phyloP scores from a whole-genome alignment of 2,329 filamentous ascomycete genomes.

The Pseudogymnoascus sp. region DNA sequence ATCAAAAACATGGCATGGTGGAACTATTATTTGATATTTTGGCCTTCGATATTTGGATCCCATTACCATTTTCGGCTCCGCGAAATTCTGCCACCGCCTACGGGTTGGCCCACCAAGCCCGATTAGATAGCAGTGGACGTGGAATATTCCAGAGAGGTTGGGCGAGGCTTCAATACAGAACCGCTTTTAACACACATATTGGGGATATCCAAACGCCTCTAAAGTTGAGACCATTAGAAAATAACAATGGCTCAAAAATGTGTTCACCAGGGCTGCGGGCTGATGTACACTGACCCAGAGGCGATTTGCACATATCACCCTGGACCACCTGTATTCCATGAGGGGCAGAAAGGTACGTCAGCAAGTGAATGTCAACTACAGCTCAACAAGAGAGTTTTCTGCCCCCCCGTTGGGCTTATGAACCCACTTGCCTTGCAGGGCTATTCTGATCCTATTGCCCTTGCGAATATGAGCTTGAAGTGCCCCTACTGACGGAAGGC shows the following conservation, averaged over 20 bases:
- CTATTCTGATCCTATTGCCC: slow-evolving; percentile 13
- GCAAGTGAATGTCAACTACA: slow-evolving; percentile 6
- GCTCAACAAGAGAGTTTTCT: not conserved
- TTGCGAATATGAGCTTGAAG: slow-evolving; percentile 8
- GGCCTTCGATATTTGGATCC: not conserved
- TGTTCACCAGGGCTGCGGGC: slow-evolving; percentile 93
- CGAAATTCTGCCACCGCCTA: slow-evolving; percentile 6
- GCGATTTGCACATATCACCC: slow-evolving; percentile 90
- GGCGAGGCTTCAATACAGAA: not conserved
- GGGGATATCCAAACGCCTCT: slow-evolving; percentile 2
- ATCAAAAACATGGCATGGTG: not conserved
- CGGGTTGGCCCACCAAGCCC: not conserved
- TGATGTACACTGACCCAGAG: slow-evolving; percentile 71
- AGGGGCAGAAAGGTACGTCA: slow-evolving; percentile 87
- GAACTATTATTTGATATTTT: not conserved
- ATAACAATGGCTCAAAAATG: slow-evolving; percentile 61
- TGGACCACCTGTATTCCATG: slow-evolving; percentile 89
- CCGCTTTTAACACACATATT: not conserved
- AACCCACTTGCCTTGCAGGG: slow-evolving; percentile 3
- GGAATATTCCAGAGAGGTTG: slow-evolving; percentile 11
- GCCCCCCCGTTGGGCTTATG: slow-evolving; percentile 7
- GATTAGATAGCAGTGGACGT: slow-evolving; percentile 5
- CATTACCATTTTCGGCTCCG: not conserved
- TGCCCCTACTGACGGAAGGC: not conserved
- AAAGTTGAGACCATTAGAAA: not conserved